A percentile compares a stretch with the other conserved stretches of the same genome.
These are phyloP conservation scores for Cadophora luteo-olivacea DNA, from an alignment of 2,329 filamentous ascomycete genomes.

Conservation along the genomic window DNA sequence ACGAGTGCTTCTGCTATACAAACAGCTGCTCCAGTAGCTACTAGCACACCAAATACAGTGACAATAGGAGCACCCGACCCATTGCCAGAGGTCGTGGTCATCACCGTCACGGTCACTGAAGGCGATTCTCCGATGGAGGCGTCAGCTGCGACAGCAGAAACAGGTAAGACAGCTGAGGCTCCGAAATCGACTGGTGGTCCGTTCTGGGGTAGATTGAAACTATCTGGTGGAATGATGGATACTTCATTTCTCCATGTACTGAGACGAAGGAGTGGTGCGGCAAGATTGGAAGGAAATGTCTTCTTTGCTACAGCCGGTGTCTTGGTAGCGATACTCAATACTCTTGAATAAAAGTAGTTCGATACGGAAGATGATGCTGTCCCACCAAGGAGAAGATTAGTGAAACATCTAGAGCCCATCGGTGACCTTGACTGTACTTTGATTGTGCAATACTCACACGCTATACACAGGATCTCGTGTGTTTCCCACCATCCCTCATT, in stretches of 20 bases:
- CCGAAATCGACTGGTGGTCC: background rate
- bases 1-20: background rate
- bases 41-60: background rate
- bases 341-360: background rate
- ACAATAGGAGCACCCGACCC: background rate
- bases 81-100: background rate
- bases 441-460: too few relatives aligned
- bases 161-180: background rate
- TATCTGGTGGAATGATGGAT: background rate
- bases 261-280: background rate
- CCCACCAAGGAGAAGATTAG: background rate
- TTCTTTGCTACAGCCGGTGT: background rate
- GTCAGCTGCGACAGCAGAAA: background rate
- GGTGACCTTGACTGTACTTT: background rate
- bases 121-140: background rate
- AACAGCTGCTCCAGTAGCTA: background rate
- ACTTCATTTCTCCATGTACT: background rate
- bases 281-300: background rate
- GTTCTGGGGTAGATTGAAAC: constrained; percentile 1
- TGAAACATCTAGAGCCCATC: background rate
- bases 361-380: background rate
- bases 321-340: background rate
- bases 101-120: constrained; percentile 9
- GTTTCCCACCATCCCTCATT: too few relatives aligned
- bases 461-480: too few relatives aligned